These are phyloP conservation scores for Monosporascus ibericus DNA, from an alignment of 2,329 filamentous ascomycete species.

Conservation along the genomic window DNA sequence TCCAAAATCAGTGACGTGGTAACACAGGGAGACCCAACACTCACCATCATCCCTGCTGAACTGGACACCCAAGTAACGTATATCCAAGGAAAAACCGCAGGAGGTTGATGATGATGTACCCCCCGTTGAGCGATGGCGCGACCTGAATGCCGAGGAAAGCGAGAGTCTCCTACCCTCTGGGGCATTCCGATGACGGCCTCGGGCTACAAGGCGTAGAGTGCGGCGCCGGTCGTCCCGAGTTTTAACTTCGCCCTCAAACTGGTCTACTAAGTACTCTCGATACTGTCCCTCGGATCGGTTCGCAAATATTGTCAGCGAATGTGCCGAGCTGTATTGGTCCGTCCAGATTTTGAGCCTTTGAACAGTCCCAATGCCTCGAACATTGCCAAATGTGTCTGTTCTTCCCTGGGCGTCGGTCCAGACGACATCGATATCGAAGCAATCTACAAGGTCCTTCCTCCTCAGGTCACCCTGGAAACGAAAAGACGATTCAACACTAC, in stretches of 20 bases:
- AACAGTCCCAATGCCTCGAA: slow-evolving; percentile 44
- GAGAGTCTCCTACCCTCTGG: slow-evolving; percentile 26
- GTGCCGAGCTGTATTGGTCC: slow-evolving; percentile 40
- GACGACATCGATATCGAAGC: slow-evolving; percentile 46
- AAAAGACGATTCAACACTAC: slow-evolving; percentile 38
- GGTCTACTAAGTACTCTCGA: slow-evolving; percentile 41
- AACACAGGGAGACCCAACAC: slow-evolving; percentile 1
- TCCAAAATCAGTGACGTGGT: too few relatives aligned
- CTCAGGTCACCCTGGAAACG: slow-evolving; percentile 45
- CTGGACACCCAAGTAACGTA: slow-evolving; percentile 43
- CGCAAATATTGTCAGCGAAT: slow-evolving; percentile 42
- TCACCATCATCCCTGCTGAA: slow-evolving; percentile 43
- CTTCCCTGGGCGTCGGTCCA: slow-evolving; percentile 45
- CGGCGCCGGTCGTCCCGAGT: slow-evolving; percentile 39
- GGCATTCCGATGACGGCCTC: slow-evolving; percentile 34
- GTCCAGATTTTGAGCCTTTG: slow-evolving; percentile 48
- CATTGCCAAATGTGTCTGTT: slow-evolving; percentile 43
- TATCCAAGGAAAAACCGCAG: slow-evolving; percentile 27
- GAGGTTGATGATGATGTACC: slow-evolving; percentile 10
- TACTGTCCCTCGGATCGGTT: slow-evolving; percentile 39
- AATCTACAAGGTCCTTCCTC: slow-evolving; percentile 41
- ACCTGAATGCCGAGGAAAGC: slow-evolving; percentile 4
- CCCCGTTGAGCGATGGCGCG: slow-evolving; percentile 1
- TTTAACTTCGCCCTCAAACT: slow-evolving; percentile 42
- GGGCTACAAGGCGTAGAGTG: slow-evolving; percentile 37